Evolutionary conservation across 306 rosid genomes (phyloP).

Genomic region (Quercus aquifolioides): DNA sequence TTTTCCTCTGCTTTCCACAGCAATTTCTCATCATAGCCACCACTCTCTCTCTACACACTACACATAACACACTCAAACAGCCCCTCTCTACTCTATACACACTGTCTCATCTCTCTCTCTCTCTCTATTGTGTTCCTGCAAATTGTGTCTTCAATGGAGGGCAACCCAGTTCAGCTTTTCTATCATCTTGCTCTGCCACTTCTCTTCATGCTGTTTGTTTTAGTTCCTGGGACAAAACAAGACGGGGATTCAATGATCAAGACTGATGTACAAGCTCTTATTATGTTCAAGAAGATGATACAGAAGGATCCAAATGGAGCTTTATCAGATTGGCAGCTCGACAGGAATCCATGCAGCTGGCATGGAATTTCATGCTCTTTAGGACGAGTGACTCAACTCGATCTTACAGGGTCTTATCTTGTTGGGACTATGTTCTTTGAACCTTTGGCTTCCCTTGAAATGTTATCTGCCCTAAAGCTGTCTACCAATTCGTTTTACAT

Average conservation of each 20-base stretch:
- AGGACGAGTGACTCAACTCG: slow-evolving; percentile 67
- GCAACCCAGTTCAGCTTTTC: slow-evolving; percentile 39
- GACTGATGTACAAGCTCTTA: slow-evolving; percentile 69
- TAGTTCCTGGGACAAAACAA: slow-evolving; percentile 40
- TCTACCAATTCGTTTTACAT: slow-evolving; percentile 55
- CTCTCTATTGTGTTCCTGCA: slow-evolving; percentile 29
- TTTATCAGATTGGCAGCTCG: slow-evolving; percentile 61
- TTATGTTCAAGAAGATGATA: slow-evolving; percentile 64
- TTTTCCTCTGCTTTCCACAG: slow-evolving; percentile 36
- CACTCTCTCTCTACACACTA: slow-evolving; percentile 41
- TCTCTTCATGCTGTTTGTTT: slow-evolving; percentile 25
- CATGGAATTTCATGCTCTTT: slow-evolving; percentile 67
- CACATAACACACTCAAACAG: background rate
- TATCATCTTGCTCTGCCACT: slow-evolving; percentile 32
- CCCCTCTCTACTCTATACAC: slow-evolving; percentile 11
- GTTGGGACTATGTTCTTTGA: slow-evolving; percentile 56
- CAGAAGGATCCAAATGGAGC: slow-evolving; percentile 62
- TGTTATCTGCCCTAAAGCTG: slow-evolving; percentile 64
- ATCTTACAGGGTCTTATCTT: slow-evolving; percentile 48
- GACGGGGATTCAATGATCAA: slow-evolving; percentile 44
- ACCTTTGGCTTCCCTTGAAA: slow-evolving; percentile 56
- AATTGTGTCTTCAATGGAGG: slow-evolving; percentile 68
- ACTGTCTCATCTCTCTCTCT: slow-evolving; percentile 21
- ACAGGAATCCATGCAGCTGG: slow-evolving; percentile 71
- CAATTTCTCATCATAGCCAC: slow-evolving; percentile 64